phyloP scores from a whole-genome alignment of 2,329 filamentous ascomycete species.

The Plectosphaerella cucumerina region DNA sequence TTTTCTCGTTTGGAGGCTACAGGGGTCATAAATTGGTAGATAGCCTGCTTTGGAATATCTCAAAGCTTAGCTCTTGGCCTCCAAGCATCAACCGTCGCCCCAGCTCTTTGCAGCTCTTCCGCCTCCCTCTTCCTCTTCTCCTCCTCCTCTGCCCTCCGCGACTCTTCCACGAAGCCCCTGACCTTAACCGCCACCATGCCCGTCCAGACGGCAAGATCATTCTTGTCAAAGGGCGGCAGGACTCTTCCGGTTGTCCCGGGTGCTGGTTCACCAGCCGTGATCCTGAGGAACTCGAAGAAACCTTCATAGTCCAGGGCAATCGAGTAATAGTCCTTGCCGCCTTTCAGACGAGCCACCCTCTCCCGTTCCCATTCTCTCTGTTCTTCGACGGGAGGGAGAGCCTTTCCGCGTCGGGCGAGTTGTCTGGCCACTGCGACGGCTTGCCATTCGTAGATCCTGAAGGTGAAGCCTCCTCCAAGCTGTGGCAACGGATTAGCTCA shows the following conservation, averaged over 20 bases:
- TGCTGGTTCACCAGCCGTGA: conserved; percentile 35
- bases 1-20: too few relatives aligned
- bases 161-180: conserved; percentile 20
- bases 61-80: neutral
- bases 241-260: conserved; percentile 29
- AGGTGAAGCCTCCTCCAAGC: conserved; percentile 30
- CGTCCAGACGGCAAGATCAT: conserved; percentile 28
- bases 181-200: conserved; percentile 23
- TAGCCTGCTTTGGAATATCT: neutral
- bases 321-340: conserved; percentile 27
- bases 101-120: neutral
- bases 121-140: conserved; percentile 1
- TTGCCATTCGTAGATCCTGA: conserved; percentile 33
- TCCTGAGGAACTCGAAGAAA: conserved; percentile 33
- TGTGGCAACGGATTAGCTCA: conserved; percentile 2
- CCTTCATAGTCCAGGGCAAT: conserved; percentile 28
- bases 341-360: conserved; percentile 20
- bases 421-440: conserved; percentile 29
- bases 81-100: neutral
- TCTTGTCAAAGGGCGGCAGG: conserved; percentile 35
- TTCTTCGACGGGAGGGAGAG: conserved; percentile 19
- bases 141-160: conserved; percentile 20
- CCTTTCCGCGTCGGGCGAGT: conserved; percentile 23
- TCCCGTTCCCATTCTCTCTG: conserved; percentile 26
- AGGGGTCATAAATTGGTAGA: too few relatives aligned